Conservation (phyloP, 805 yeast genomes). For the Candida tallmaniae region DNA sequence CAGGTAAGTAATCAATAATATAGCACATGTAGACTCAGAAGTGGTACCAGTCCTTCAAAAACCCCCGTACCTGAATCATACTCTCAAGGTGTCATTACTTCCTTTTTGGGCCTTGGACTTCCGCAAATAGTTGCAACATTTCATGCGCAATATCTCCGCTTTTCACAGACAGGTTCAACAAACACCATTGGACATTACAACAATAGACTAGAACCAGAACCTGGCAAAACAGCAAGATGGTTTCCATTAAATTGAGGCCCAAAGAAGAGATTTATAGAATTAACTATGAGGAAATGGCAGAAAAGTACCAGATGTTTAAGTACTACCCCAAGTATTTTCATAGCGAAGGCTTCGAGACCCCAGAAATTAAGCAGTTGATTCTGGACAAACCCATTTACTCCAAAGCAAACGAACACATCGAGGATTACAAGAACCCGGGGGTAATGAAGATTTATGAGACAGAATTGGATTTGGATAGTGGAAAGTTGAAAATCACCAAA, state of each 20-base stretch:
- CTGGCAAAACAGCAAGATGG: constrained; percentile 1
- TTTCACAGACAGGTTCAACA: too few species aligned
- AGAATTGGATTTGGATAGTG: constrained; percentile 12
- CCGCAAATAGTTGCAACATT: neutral
- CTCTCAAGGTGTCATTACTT: neutral
- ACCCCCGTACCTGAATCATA: too few species aligned
- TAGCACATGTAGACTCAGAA: too few species aligned
- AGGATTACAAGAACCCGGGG: constrained; percentile 14
- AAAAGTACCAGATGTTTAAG: constrained; percentile 29
- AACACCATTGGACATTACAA: neutral
- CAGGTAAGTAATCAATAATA: too few species aligned
- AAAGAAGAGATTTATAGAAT: constrained; percentile 20
- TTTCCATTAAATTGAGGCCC: constrained; percentile 6
- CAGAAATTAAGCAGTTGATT: constrained; percentile 29
- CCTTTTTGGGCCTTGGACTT: neutral
- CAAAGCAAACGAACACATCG: constrained; percentile 31
- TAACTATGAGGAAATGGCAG: constrained; percentile 34
- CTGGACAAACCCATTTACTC: constrained; percentile 37
- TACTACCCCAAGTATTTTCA: constrained; percentile 37
- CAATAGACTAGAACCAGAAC: neutral
- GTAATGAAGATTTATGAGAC: constrained; percentile 15
- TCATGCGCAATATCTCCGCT: too few species aligned
- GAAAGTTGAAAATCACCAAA: constrained; percentile 9
- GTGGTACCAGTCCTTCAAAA: too few species aligned
- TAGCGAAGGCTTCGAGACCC: constrained; percentile 33